These are phyloP conservation scores for Amanita subjunquillea DNA, from an alignment of 768 basidiomycete genomes.

Conservation along the genomic window DNA sequence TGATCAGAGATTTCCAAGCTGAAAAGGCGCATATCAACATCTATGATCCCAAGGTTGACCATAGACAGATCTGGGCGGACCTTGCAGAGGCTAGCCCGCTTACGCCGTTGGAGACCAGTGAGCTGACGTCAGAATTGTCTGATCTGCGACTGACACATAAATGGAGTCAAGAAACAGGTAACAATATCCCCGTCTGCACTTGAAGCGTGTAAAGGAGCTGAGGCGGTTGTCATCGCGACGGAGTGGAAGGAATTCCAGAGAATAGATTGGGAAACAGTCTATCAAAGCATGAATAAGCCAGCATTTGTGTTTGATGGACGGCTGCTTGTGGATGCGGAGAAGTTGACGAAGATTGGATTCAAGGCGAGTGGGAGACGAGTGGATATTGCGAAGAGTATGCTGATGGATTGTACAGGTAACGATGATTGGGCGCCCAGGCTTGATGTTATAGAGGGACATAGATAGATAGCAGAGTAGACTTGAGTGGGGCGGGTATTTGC, in stretches of 20 bases:
- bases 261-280: slow-evolving; percentile 85
- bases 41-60: slow-evolving; percentile 86
- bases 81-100: slow-evolving; percentile 60
- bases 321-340: slow-evolving; percentile 72
- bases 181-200: slow-evolving; percentile 67
- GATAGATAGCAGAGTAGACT: background rate
- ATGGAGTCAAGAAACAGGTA: slow-evolving; percentile 79
- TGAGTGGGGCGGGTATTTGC: background rate
- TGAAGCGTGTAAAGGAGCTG: slow-evolving; percentile 81
- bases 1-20: slow-evolving; percentile 86
- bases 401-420: slow-evolving; percentile 1
- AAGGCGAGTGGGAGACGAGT: slow-evolving; percentile 33
- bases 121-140: slow-evolving; percentile 19
- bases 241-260: slow-evolving; percentile 97
- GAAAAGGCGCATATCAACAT: slow-evolving; percentile 83
- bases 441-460: background rate
- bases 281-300: slow-evolving; percentile 90
- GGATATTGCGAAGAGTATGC: background rate
- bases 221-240: slow-evolving; percentile 92
- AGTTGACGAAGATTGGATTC: slow-evolving; percentile 84
- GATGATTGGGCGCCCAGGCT: slow-evolving; percentile 1
- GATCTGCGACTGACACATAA: background rate
- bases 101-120: slow-evolving; percentile 56
- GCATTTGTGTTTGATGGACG: slow-evolving; percentile 96
- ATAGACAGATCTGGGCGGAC: slow-evolving; percentile 82